Evolutionary conservation across 1,139 yeast species (phyloP).

Genomic region (Blastobotrys aristatus): DNA sequence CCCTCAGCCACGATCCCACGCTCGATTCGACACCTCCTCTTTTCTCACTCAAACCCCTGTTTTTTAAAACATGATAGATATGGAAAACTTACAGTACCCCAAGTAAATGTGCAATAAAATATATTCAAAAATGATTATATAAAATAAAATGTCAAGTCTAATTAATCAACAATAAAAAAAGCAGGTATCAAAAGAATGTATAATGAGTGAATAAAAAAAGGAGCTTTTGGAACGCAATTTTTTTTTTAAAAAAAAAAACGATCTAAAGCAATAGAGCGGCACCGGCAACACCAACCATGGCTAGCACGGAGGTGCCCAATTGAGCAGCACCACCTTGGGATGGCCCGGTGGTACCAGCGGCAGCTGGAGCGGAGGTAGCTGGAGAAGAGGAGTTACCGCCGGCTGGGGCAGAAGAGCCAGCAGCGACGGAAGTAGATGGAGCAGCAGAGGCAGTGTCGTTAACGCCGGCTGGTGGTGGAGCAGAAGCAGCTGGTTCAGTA

Average conservation of each 20-base stretch:
- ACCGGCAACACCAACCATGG: slow-evolving; percentile 20
- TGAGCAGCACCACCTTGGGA: slow-evolving; percentile 13
- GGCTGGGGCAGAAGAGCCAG: slow-evolving; percentile 4
- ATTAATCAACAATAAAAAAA: background rate
- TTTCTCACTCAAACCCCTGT: no score
- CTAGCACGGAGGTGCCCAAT: slow-evolving; percentile 17
- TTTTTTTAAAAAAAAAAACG: no score
- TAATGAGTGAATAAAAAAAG: no score
- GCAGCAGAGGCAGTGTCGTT: slow-evolving; percentile 5
- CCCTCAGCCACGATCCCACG: no score
- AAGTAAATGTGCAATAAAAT: no score
- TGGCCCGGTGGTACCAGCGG: background rate
- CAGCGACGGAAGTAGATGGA: background rate
- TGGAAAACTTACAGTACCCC: no score
- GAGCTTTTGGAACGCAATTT: no score
- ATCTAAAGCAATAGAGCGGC: slow-evolving; percentile 20
- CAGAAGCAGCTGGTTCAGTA: background rate
- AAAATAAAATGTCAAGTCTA: no score
- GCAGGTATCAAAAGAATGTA: background rate
- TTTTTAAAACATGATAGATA: no score
- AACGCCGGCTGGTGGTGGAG: background rate
- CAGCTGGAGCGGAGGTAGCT: background rate
- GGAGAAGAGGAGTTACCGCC: slow-evolving; percentile 2
- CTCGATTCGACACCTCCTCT: no score
- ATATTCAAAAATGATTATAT: no score